Base-by-base conservation (phyloP, 352 stramenopile species). In the Globisporangium orthogonon region DNA sequence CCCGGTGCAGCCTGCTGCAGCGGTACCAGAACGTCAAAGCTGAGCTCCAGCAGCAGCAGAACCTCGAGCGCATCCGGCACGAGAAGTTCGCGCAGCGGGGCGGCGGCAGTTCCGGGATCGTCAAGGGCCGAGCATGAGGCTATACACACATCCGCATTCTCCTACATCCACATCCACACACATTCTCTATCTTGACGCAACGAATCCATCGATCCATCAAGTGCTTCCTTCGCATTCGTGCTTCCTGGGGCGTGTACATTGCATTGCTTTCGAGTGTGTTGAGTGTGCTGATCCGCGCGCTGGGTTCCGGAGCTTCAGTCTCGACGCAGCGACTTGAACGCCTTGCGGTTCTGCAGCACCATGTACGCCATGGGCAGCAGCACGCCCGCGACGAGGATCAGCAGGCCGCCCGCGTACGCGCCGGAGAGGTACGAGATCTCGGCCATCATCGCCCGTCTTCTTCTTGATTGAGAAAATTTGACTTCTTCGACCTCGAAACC, bases 21-120 rank as follows among this genome's bases (percentile, higher is more conserved):
- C 67, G 91, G 39, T 98, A 98, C 67, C 88, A 98, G 59, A 98
- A 98, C 69, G 89, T 98, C 53, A 98, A 98, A 56, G 86, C 80
- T 14, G 93, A 98, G 70, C 71, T 98, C 5, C 89, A 98, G 60
- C 85, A 92, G 46, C 89, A 97, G 69, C 94, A 98, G 59, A 98
- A 96, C 50, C 65, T 98, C 23, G 93, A 98, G 72, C 70, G 89
- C 49, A 97, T 97, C 44, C 77, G 82, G 9, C 73, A 89, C 40
- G 85, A 95, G 51, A 93, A 91, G 62, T 91, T 81, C 30, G 64
- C 71, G 33, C 78, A 89, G 50, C 73, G 75, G 17, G 52, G 72
- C 15, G 62, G 64, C 17, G 64, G 54, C 29, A 35, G 43, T 43
- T 62, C 63, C 37, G 23, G 47, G 18, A 65, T 55, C 14, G 53